Base-by-base conservation (phyloP, 1,139 yeast species). In the Magnusiomyces clavatus region DNA sequence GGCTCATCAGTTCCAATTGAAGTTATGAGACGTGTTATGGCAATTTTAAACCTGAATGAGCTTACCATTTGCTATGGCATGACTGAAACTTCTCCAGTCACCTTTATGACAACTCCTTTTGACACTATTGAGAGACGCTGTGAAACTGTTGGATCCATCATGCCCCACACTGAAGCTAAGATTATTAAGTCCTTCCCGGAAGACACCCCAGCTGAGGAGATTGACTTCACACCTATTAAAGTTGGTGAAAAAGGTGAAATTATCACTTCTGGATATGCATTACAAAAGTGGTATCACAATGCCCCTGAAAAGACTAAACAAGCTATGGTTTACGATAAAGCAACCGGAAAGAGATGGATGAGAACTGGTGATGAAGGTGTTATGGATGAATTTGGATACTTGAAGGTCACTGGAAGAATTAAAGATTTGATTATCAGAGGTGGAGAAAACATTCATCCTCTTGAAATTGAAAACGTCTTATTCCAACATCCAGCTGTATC, bases 351-450 rank as follows among this genome's bases (percentile, higher is more conserved):
- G 48, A 46, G 56, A n/a, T 67, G 70, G 69, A 65, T 67, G 68
- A 55, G 62, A 34, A 66, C 70, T 13, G 70, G 70, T 1, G 70
- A 67, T 47, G 69, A 66, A 54, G 70, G 69, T n/a, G 49, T 52
- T 20, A 58, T 67, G 34, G 70, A 67, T 54, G 53, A 54, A 5
- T 59, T 60, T 10, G 70, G 69, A 3, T 65, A 58, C 51, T 53
- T 67, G 24, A 55, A 57, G 20, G 66, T 67, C 20, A 64, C 69
- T 1, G 70, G 69, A 17, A 61, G 70, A n/a, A 62, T 65, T 52
- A 67, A 67, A 56, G 70, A 67, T 41, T 57, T 66, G 36, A 67
- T 67, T 49, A 67, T 66, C 47, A 62, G 70, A 17, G 70, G 70
- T 19, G 70, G 70, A n/a, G 70, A 67, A 54, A 66, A 67, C 50